Base-by-base conservation (phyloP, 1,284 basidiomycete genomes). In the Ustilago crameri region DNA sequence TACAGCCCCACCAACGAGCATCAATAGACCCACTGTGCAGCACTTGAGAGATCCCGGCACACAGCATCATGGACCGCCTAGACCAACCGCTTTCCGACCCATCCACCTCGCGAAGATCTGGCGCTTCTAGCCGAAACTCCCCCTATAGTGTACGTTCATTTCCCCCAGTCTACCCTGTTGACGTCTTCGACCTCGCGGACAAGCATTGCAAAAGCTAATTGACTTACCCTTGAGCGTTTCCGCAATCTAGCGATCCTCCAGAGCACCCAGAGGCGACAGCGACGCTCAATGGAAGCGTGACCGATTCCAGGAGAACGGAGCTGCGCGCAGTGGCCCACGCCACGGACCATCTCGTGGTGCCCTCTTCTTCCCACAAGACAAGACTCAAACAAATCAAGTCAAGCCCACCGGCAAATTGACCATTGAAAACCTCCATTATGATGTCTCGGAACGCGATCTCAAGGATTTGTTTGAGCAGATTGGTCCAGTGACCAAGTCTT, bases 401-500 rank as follows among this genome's bases (percentile, higher is more conserved):
- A 74, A 56, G 14, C 68, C 72, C 10, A 75, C 71, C 0, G 66
- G 55, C 41, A 78, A 80, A 80, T 88, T 97, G 72, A 84, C 91
- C 74, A 90, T 97, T 73, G 90, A 91, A 69, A 93, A 93, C 84
- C 80, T 98, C 78, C 95, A 98, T 85, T 98, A 96, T 79, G 94
- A 97, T 79, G 90, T 98, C 49, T 92, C 90, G 60, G 87, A 91
- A 80, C 90, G 89, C 85, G 94, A 97, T 85, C 68, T 79, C 48
- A 51, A 64, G 26, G 51, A 59, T 35, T 93, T 97, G 76, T 98
- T 97, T 87, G 90, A 91, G 74, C 90, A 92, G 84, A 90, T 93
- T 83, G 95, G 94, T 85, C 92, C 91, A 84, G 89, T 98, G 83
- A 88, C 91, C 81, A 89, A 91, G 85, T 91, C 94, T 85, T 86